Percentiles rank a stretch among this genome's conserved stretches.
Evolutionary conservation across 805 yeast species (phyloP).

Genomic region (Saturnispora serradocipensis): DNA sequence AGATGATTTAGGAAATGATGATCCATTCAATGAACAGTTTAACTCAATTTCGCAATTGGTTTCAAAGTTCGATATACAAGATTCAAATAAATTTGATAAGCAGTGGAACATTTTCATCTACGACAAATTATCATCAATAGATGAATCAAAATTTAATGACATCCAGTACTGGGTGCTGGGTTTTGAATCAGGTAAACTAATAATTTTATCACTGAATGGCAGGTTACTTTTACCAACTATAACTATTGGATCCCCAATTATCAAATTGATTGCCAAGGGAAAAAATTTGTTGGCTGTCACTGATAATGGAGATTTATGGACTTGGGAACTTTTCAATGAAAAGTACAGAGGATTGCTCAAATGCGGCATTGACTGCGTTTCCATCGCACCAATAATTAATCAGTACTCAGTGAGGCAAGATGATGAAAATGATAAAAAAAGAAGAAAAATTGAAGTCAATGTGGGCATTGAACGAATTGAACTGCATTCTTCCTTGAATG

Average conservation of each 20-base stretch:
- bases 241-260: conserved; percentile 42
- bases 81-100: conserved; percentile 1
- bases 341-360: conserved; percentile 13
- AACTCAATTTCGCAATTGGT: conserved; percentile 26
- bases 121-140: conserved; percentile 30
- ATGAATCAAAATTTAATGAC: conserved; percentile 28
- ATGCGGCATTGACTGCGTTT: conserved; percentile 33
- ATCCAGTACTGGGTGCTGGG: conserved; percentile 48
- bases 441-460: conserved; percentile 18
- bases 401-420: conserved; percentile 17
- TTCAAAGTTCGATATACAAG: conserved; percentile 5
- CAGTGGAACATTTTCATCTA: conserved; percentile 36
- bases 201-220: conserved; percentile 38
- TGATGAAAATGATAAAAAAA: conserved; percentile 15
- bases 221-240: conserved; percentile 36
- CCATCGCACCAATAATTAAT: conserved; percentile 47
- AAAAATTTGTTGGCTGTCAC: conserved; percentile 37
- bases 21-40: conserved; percentile 23
- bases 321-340: conserved; percentile 33
- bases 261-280: conserved; percentile 29
- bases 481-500: not conserved
- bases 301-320: conserved; percentile 39
- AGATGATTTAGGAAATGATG: conserved; percentile 1
- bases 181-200: conserved; percentile 50
- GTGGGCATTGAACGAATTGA: conserved; percentile 7